phyloP scores from a whole-genome alignment of 2,329 filamentous ascomycete species.

The Paecilomyces sp. region DNA sequence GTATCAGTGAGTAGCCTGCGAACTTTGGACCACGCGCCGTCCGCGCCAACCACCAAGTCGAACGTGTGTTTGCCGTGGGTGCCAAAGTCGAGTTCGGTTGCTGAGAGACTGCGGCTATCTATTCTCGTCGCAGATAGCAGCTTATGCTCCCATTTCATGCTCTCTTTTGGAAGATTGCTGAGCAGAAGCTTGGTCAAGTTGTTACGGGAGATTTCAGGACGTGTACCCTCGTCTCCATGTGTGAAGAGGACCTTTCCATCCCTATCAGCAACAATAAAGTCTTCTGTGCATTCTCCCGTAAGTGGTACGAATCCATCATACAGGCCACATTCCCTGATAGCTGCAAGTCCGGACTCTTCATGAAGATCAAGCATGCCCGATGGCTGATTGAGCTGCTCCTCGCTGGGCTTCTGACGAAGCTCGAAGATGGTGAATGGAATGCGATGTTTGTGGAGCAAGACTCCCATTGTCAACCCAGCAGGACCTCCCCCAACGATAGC shows the following conservation, averaged over 20 bases:
- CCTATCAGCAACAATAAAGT: no score
- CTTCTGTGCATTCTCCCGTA: background rate
- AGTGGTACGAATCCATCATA: background rate
- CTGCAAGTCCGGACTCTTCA: background rate
- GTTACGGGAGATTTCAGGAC: no score
- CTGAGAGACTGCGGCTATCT: background rate
- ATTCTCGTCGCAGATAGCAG: no score
- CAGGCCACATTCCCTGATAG: background rate
- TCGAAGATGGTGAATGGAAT: constrained; percentile 23
- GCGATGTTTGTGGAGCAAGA: constrained; percentile 12
- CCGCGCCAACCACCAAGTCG: background rate
- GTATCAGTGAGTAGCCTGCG: background rate
- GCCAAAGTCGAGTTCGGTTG: background rate
- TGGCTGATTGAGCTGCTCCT: constrained; percentile 9
- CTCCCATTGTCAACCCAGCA: constrained; percentile 19
- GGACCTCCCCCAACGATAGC: constrained; percentile 34
- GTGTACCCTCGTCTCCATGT: no score
- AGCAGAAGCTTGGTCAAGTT: no score
- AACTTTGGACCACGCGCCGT: background rate
- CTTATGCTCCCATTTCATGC: no score
- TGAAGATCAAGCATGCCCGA: background rate
- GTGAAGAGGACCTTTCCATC: no score
- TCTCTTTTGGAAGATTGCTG: no score
- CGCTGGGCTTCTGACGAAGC: constrained; percentile 16
- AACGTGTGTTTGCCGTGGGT: no score